Base-by-base conservation (phyloP, 148 eudicot genomes). In the Bassia scoparia region DNA sequence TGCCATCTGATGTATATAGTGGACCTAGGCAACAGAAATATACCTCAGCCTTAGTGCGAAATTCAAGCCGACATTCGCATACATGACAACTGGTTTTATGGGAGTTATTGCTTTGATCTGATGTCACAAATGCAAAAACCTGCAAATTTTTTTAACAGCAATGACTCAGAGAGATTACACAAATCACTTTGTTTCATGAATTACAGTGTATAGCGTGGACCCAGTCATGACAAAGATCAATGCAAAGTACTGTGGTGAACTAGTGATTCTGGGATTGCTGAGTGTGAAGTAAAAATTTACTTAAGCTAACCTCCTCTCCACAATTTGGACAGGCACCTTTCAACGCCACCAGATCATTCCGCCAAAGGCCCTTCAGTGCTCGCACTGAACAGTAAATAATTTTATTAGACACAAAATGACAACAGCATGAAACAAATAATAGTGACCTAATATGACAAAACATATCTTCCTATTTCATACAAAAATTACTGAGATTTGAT, bases 271-370 rank as follows among this genome's bases (percentile, higher is more conserved):
- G 67, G 55, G 13, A 11, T 46, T 27, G 20, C 8, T 43, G 44
- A n/a, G 44, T 2, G 46, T 66, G 29, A 43, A 44, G 53, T 26
- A n/a, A 21, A 15, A 61, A 64, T 68, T 26, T 11, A 33, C 20
- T 41, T 15, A 75, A 67, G 81, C 81, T 77, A 61, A 94, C 97
- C 97, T 94, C 97, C 82, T 94, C 98, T 35, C 97, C 97, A 55
- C 98, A 94, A 74, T 83, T 91, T 30, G 98, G 97, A 86, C 98
- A 94, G 34, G 89, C 85, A 66, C 98, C 97, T 78, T 89, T 91
- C 37, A 91, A 46, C 35, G 96, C 98, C 63, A 91, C 96, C 84
- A 91, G 85, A 82, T 94, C 93, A 81, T 86, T 89, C 79, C 81
- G 85, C 97, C 96, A 89, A 53, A 94, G 82, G 68, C 93, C 88